phyloP scores from a whole-genome alignment of 306 rosid genomes.

The Quercus alba region DNA sequence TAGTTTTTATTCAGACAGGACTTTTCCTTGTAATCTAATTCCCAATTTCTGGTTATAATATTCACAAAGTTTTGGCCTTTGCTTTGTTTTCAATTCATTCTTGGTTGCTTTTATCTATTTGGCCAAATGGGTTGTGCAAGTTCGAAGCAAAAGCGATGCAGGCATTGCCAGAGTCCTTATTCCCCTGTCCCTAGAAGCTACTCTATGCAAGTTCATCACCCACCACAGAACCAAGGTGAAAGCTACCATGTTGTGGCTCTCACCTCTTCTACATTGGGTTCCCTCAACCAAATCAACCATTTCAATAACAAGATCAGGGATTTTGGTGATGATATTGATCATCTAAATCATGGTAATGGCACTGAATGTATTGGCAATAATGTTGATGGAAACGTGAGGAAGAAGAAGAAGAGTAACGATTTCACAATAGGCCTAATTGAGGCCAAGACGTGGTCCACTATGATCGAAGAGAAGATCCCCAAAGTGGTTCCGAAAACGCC shows the following conservation, averaged over 20 bases:
- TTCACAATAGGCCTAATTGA: slow-evolving; percentile 50
- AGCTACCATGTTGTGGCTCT: slow-evolving; percentile 79
- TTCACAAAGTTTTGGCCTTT: neutral
- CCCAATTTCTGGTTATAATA: neutral
- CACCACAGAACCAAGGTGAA: slow-evolving; percentile 51
- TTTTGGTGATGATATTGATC: neutral
- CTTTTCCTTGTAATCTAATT: slow-evolving; percentile 1
- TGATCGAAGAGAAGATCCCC: slow-evolving; percentile 67
- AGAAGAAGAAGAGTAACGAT: slow-evolving; percentile 21
- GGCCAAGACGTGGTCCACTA: slow-evolving; percentile 76
- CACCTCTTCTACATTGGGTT: slow-evolving; percentile 78
- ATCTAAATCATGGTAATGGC: neutral
- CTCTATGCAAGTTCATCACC: slow-evolving; percentile 84
- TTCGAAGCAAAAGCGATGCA: slow-evolving; percentile 75
- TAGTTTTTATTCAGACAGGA: slow-evolving; percentile 17
- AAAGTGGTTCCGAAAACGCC: slow-evolving; percentile 50
- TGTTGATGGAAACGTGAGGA: neutral
- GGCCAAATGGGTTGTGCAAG: slow-evolving; percentile 77
- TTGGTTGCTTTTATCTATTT: neutral
- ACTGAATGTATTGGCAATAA: neutral
- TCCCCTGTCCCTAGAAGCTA: slow-evolving; percentile 76
- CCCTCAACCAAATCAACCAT: slow-evolving; percentile 31
- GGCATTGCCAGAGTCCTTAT: slow-evolving; percentile 59
- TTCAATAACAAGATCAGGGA: neutral
- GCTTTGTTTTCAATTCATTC: neutral